Conservation (phyloP, 306 rosid species). For the Purshia tridentata region DNA sequence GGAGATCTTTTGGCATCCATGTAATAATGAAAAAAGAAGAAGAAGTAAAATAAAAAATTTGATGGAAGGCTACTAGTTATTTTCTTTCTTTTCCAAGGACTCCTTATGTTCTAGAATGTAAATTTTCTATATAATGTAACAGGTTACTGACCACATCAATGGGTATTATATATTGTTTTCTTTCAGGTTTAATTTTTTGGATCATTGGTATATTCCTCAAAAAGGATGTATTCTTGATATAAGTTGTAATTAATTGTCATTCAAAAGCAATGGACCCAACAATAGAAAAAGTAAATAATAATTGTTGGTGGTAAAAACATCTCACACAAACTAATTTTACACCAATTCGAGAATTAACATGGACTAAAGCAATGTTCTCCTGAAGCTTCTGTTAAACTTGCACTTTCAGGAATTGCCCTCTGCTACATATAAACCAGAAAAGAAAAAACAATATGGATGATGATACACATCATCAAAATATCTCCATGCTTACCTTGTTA, state of each 20-base stretch:
- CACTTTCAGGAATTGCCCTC: neutral
- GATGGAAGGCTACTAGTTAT: neutral
- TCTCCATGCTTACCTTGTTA: conserved; percentile 60
- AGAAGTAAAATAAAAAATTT: neutral
- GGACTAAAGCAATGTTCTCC: neutral
- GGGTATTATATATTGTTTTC: neutral
- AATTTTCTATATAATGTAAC: neutral
- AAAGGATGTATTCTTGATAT: neutral
- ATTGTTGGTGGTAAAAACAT: neutral
- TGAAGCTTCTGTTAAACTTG: neutral
- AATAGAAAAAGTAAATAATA: neutral
- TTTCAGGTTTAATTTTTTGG: neutral
- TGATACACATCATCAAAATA: neutral
- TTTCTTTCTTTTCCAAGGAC: conserved; percentile 1
- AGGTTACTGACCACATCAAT: neutral
- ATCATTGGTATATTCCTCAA: neutral
- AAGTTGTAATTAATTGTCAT: neutral
- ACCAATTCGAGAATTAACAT: neutral
- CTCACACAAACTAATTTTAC: neutral
- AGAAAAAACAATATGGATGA: neutral
- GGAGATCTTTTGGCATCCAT: neutral
- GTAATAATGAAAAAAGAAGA: neutral
- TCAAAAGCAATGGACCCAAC: neutral
- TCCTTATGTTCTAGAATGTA: neutral
- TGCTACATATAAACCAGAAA: neutral